phyloP scores from a whole-genome alignment of 352 stramenopile species.

The Phytophthora multivora region DNA sequence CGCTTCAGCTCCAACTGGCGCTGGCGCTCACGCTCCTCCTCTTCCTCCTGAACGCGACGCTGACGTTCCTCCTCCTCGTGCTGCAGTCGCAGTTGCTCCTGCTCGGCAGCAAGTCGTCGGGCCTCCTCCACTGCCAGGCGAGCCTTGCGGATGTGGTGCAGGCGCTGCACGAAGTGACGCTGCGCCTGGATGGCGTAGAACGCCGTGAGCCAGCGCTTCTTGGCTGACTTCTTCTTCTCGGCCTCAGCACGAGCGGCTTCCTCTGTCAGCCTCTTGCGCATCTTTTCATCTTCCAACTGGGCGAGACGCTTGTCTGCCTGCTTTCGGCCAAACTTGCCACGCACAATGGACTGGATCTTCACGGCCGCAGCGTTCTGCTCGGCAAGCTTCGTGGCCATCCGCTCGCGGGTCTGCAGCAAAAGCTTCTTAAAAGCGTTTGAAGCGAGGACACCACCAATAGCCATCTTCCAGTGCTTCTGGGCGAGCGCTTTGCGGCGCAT shows the following conservation, averaged over 20 bases:
- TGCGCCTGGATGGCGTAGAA: slow-evolving; percentile 73
- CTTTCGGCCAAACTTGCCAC: slow-evolving; percentile 83
- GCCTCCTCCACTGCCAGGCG: slow-evolving; percentile 82
- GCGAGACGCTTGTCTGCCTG: slow-evolving; percentile 62
- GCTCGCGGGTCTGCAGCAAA: slow-evolving; percentile 53
- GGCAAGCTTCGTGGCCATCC: slow-evolving; percentile 43
- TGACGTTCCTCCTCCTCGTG: slow-evolving; percentile 73
- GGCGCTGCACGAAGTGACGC: slow-evolving; percentile 78
- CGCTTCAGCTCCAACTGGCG: slow-evolving; percentile 60
- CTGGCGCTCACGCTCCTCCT: slow-evolving; percentile 71
- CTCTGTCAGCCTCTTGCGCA: slow-evolving; percentile 76
- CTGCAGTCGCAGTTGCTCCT: slow-evolving; percentile 64
- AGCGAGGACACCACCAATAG: slow-evolving; percentile 66
- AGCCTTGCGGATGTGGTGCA: slow-evolving; percentile 83
- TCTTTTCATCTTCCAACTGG: slow-evolving; percentile 75
- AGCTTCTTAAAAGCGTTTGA: slow-evolving; percentile 76
- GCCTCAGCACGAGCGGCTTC: slow-evolving; percentile 67
- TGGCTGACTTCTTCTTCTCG: slow-evolving; percentile 80
- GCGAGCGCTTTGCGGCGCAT: slow-evolving; percentile 69
- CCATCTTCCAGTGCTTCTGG: slow-evolving; percentile 74
- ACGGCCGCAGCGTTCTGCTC: slow-evolving; percentile 61
- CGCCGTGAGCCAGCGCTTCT: slow-evolving; percentile 79
- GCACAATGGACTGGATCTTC: slow-evolving; percentile 84
- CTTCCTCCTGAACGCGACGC: slow-evolving; percentile 59
- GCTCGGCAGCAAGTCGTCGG: slow-evolving; percentile 69